Evolutionary conservation across 495 filamentous ascomycete genomes (phyloP), one percentile per base, ranked within the genome.

Genomic region (Amorphotheca resinae): DNA sequence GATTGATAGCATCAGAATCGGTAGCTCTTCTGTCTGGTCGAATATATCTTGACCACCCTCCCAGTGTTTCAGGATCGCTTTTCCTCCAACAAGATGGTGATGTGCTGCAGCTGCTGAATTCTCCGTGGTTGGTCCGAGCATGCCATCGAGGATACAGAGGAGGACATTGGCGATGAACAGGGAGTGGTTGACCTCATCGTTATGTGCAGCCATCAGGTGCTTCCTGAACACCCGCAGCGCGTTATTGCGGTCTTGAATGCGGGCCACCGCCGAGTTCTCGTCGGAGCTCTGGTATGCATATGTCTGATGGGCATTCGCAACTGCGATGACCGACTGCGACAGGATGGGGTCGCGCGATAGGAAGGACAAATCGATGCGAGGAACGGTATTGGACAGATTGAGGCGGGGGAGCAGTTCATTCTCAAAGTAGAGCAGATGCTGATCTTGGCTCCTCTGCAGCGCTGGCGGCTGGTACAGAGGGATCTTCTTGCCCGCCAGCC

Each of bases 81-180:
- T 56, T 23, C 60, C 60, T 23, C 61, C 61, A 8, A 53, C 52
- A n/a, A 61, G 49, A 41, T 64, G 61, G 17, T 59, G 55, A 17
- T 52, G 49, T 1, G 57, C 58, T 0, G 62, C 60, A n/a, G n/a
- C n/a, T 11, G 25, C 25, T 4, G 60, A 58, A 30, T 46, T 59
- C 38, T 61, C 59, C 16, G 57, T 51, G 9, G 44, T 42, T 14
- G 60, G 61, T 36, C 62, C 60, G 33, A 64, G 57, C 20, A 59
- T 58, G 12, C 62, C 60, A 34, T 64, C 62, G 4, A 63, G 38
- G 17, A 64, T 62, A 44, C 61, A 65, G 1, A 65, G 53, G 0
- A 65, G 50, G 17, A 65, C 52, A 31, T 63, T 62, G 18, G 60
- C 55, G 31, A 62, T 58, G 14, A 65, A 52, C 3, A 65, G 42